A percentile compares a stretch with the other conserved stretches of the same genome.
phyloP scores from a whole-genome alignment of 169 alveolate species.

The Cyclospora cayetanensis region DNA sequence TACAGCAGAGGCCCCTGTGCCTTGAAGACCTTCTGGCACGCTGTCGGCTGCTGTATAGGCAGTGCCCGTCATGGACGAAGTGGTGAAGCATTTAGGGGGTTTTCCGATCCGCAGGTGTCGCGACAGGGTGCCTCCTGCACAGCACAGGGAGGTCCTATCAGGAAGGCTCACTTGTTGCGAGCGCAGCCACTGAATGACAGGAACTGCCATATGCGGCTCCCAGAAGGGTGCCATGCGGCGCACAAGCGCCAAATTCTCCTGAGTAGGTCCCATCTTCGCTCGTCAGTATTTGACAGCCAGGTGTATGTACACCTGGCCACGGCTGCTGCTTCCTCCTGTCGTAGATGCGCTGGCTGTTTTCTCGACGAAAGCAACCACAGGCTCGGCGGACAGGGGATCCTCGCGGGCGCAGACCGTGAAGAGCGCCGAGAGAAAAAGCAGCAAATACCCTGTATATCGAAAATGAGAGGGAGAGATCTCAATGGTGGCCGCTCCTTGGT shows the following conservation, averaged over 20 bases:
- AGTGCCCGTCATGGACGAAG: no score
- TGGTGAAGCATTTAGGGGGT: no score
- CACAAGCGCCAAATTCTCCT: slow-evolving; percentile 66
- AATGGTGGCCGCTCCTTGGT: neutral
- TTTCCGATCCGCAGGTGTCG: no score
- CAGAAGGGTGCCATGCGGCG: slow-evolving; percentile 72
- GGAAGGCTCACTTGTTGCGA: slow-evolving; percentile 53
- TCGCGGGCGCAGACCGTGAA: neutral
- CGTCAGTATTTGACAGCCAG: slow-evolving; percentile 32
- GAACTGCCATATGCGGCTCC: slow-evolving; percentile 72
- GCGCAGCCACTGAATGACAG: slow-evolving; percentile 69
- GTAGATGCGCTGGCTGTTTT: neutral
- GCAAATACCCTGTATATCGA: neutral
- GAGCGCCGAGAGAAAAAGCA: neutral
- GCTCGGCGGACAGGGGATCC: neutral
- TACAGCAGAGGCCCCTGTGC: no score
- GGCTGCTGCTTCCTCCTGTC: neutral
- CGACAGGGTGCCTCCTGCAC: no score
- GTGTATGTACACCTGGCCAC: slow-evolving; percentile 47
- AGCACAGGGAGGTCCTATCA: no score
- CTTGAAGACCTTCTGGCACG: no score
- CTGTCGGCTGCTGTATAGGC: no score
- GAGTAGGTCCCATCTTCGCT: slow-evolving; percentile 65
- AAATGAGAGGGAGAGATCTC: neutral
- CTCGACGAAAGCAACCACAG: neutral